Conservation (phyloP, 2,329 filamentous ascomycete species). For the Ophiostoma piceae region DNA sequence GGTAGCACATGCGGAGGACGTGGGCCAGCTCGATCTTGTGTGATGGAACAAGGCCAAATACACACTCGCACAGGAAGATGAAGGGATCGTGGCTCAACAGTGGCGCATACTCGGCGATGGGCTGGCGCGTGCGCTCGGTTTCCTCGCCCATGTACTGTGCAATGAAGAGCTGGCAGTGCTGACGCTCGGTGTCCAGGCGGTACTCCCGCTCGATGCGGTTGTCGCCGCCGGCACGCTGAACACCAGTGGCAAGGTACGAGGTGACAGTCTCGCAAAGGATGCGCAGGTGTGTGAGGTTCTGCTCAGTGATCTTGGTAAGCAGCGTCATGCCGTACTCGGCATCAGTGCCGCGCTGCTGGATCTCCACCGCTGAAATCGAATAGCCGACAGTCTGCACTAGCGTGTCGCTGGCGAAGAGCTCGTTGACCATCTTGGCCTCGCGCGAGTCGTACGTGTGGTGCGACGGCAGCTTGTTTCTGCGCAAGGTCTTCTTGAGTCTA, state of each 20-base stretch:
- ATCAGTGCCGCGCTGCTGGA: conserved; percentile 81
- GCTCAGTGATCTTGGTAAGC: conserved; percentile 76
- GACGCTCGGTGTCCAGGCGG: conserved; percentile 60
- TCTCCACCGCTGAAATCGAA: conserved; percentile 83
- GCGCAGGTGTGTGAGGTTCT: conserved; percentile 78
- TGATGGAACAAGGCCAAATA: conserved; percentile 62
- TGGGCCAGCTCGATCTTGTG: conserved; percentile 71
- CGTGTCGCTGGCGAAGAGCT: conserved; percentile 52
- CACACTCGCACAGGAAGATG: conserved; percentile 73
- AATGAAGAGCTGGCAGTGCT: conserved; percentile 71
- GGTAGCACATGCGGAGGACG: conserved; percentile 77
- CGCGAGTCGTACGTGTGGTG: conserved; percentile 32
- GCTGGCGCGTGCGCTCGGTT: conserved; percentile 38
- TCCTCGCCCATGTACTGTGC: conserved; percentile 47
- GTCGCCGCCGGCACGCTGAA: conserved; percentile 55
- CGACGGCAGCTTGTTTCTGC: conserved; percentile 48
- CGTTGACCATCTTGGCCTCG: conserved; percentile 33
- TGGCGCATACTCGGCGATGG: conserved; percentile 48
- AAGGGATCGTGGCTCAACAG: conserved; percentile 68
- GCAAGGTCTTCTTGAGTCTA: conserved; percentile 54
- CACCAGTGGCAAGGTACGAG: conserved; percentile 75
- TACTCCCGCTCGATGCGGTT: conserved; percentile 64
- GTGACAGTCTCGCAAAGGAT: conserved; percentile 83
- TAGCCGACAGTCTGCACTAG: conserved; percentile 67
- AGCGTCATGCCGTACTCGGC: conserved; percentile 68